Percentiles rank a stretch among this genome's conserved stretches.
Evolutionary conservation across 768 basidiomycete species (phyloP).

Genomic region (Suillus cothurnatus): DNA sequence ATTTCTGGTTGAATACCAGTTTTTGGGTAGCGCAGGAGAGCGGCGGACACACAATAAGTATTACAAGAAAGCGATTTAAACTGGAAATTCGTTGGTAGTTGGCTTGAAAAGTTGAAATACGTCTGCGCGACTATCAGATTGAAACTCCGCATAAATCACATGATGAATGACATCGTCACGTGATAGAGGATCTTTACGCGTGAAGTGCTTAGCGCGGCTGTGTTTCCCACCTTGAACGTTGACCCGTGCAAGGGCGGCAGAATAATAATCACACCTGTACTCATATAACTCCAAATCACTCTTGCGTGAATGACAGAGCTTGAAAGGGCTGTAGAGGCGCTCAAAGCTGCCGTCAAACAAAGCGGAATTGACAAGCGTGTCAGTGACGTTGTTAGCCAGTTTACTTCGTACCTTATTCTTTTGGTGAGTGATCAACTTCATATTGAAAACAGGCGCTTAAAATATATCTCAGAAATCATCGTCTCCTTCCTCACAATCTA

Average conservation of each 20-base stretch:
- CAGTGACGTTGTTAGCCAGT: conserved; percentile 38
- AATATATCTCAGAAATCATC: conserved; percentile 39
- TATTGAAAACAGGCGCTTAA: neutral
- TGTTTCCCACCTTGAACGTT: neutral
- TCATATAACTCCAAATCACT: neutral
- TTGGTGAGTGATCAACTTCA: conserved; percentile 37
- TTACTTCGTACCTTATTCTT: conserved; percentile 45
- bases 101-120: conserved; percentile 10
- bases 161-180: conserved; percentile 33
- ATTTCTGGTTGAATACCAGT: neutral
- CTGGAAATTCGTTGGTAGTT: conserved; percentile 6
- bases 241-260: neutral
- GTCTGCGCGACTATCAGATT: conserved; percentile 22
- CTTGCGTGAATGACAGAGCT: conserved; percentile 21
- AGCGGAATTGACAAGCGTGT: conserved; percentile 31
- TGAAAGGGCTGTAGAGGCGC: conserved; percentile 30
- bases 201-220: neutral
- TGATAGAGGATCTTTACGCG: conserved; percentile 12
- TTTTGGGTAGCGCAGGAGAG: conserved; percentile 17
- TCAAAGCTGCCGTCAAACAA: conserved; percentile 35
- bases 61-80: neutral
- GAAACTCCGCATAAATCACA: conserved; percentile 30
- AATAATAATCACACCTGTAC: neutral
- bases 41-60: neutral
- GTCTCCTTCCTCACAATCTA: conserved; percentile 36